Percentiles rank a stretch among this genome's conserved stretches.
These are phyloP conservation scores for Neurospora africana DNA, from an alignment of 495 filamentous ascomycete species.

Conservation along the genomic window DNA sequence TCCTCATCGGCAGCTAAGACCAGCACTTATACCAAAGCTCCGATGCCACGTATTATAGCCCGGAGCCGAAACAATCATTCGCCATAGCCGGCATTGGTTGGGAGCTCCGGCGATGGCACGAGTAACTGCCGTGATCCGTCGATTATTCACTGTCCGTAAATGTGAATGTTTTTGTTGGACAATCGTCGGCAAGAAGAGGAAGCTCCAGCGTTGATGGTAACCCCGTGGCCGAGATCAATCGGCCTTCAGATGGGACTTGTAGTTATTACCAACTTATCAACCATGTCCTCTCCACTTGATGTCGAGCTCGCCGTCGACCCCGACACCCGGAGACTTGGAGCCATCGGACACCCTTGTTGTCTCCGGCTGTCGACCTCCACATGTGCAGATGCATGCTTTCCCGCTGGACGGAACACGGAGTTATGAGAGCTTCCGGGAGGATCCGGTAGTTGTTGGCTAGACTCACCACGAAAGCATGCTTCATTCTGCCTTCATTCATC, in stretches of 20 bases:
- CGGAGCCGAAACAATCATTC: background rate
- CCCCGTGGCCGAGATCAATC: background rate
- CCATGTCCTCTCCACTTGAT: background rate
- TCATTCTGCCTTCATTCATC: background rate
- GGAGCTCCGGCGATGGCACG: background rate
- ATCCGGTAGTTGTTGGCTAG: background rate
- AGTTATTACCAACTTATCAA: background rate
- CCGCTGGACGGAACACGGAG: background rate
- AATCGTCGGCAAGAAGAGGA: background rate
- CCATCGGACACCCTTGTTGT: background rate
- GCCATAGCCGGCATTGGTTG: background rate
- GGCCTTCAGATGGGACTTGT: background rate
- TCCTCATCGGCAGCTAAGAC: background rate
- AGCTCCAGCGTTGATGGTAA: background rate
- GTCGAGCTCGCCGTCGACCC: background rate
- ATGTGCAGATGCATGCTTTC: background rate
- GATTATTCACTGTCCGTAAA: background rate
- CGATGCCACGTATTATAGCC: background rate
- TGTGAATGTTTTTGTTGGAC: background rate
- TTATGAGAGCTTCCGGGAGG: background rate
- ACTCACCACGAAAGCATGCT: background rate
- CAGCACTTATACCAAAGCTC: background rate
- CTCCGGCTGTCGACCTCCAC: background rate
- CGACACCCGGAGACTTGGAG: background rate
- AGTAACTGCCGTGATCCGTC: background rate